Evolutionary conservation across 768 basidiomycete genomes (phyloP).

Genomic region (Panaeolus papilionaceus): DNA sequence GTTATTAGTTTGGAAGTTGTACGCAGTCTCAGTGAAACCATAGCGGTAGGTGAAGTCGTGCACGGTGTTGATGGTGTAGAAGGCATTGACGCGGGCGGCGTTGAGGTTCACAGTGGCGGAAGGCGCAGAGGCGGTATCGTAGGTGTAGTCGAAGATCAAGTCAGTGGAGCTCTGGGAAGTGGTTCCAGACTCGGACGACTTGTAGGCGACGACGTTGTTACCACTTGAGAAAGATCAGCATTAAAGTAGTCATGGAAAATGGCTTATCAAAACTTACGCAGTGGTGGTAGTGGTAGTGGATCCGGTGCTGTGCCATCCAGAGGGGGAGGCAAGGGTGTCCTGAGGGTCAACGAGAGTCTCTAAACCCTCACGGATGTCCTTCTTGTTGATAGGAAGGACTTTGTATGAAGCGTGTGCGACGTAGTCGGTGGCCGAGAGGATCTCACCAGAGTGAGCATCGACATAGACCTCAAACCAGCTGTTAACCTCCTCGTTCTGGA

Average conservation of each 20-base stretch:
- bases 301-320: conserved; percentile 43
- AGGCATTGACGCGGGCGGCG: conserved; percentile 55
- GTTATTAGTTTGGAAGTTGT: conserved; percentile 61
- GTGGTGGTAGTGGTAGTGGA: conserved; percentile 31
- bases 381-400: conserved; percentile 53
- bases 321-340: conserved; percentile 53
- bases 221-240: conserved; percentile 24
- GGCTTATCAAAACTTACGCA: conserved; percentile 25
- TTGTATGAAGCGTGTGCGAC: conserved; percentile 52
- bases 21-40: conserved; percentile 59
- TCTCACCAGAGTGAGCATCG: conserved; percentile 59
- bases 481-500: conserved; percentile 39
- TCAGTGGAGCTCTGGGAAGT: conserved; percentile 42
- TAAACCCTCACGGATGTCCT: conserved; percentile 52
- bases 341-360: conserved; percentile 52
- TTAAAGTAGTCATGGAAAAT: neutral
- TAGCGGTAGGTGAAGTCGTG: conserved; percentile 47
- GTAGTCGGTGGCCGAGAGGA: conserved; percentile 59
- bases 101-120: conserved; percentile 48
- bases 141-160: conserved; percentile 43
- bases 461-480: conserved; percentile 65
- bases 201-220: conserved; percentile 40
- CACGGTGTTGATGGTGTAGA: conserved; percentile 61
- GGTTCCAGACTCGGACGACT: conserved; percentile 29
- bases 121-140: conserved; percentile 37